These are phyloP conservation scores for Urostyla sp. DNA, from an alignment of 73 alveolate species.

Conservation along the genomic window DNA sequence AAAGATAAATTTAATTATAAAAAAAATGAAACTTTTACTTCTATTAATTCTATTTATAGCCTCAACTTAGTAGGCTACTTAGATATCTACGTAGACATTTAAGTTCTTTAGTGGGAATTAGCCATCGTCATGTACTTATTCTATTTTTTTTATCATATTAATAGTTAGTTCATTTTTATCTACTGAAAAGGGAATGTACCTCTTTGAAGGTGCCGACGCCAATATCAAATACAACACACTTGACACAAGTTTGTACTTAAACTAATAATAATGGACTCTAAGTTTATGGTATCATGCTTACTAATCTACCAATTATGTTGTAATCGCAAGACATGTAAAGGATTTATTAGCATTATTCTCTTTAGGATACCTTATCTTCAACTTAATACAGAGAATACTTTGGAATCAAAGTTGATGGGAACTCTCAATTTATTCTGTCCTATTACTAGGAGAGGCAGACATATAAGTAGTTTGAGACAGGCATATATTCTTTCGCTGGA, in stretches of 20 bases:
- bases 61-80: too few relatives aligned
- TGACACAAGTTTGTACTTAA: conserved; percentile 2
- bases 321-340: conserved; percentile 36
- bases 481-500: conserved; percentile 15
- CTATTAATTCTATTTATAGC: too few relatives aligned
- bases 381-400: neutral
- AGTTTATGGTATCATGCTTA: conserved; percentile 30
- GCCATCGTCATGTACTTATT: too few relatives aligned
- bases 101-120: too few relatives aligned
- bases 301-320: conserved; percentile 12
- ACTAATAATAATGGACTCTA: neutral
- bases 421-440: neutral
- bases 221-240: neutral
- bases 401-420: conserved; percentile 43
- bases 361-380: neutral
- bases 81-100: too few relatives aligned
- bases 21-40: too few relatives aligned
- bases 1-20: too few relatives aligned
- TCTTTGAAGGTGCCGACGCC: conserved; percentile 14
- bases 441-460: conserved; percentile 8
- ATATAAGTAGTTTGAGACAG: neutral
- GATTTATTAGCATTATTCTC: neutral
- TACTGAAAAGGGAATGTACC: conserved; percentile 42
- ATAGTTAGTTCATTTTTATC: too few relatives aligned
- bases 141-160: too few relatives aligned